Conservation (phyloP, 2,329 filamentous ascomycete genomes). For the Beauveria caledonica region DNA sequence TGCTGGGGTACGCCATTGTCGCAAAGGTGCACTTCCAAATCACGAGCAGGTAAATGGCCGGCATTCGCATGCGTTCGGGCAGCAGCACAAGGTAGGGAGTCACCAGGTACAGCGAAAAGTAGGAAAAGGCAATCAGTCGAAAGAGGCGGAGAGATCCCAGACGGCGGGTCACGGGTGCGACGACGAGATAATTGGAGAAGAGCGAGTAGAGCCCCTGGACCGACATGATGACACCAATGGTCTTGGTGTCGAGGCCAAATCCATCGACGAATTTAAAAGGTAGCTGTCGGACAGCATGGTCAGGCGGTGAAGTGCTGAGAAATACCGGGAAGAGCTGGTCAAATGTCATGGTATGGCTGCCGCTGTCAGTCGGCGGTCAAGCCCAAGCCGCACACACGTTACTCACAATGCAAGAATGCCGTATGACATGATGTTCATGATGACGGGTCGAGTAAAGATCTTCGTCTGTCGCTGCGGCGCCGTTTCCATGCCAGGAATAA, state of each 20-base stretch:
- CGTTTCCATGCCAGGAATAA: constrained; percentile 14
- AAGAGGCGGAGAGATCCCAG: constrained; percentile 78
- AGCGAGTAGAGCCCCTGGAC: constrained; percentile 87
- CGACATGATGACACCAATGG: constrained; percentile 81
- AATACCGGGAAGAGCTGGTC: constrained; percentile 92
- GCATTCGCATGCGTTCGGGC: constrained; percentile 60
- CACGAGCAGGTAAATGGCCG: constrained; percentile 68
- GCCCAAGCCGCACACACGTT: constrained; percentile 14
- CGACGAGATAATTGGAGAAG: constrained; percentile 74
- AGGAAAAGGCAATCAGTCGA: constrained; percentile 69
- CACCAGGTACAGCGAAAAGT: constrained; percentile 79
- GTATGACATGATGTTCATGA: constrained; percentile 82
- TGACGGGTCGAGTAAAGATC: constrained; percentile 76
- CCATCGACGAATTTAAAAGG: constrained; percentile 88
- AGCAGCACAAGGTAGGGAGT: constrained; percentile 86
- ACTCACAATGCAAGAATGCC: constrained; percentile 92
- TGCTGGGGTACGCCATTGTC: constrained; percentile 84
- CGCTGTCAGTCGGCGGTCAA: background rate
- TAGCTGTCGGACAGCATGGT: constrained; percentile 46
- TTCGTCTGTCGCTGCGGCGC: constrained; percentile 25
- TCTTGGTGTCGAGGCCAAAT: constrained; percentile 73
- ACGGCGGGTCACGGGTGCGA: constrained; percentile 66
- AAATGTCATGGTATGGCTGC: constrained; percentile 90
- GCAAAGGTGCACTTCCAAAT: constrained; percentile 91
- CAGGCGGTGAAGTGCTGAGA: constrained; percentile 58